Evolutionary conservation across 352 stramenopile species (phyloP).

Genomic region (Phytophthora pistaciae): DNA sequence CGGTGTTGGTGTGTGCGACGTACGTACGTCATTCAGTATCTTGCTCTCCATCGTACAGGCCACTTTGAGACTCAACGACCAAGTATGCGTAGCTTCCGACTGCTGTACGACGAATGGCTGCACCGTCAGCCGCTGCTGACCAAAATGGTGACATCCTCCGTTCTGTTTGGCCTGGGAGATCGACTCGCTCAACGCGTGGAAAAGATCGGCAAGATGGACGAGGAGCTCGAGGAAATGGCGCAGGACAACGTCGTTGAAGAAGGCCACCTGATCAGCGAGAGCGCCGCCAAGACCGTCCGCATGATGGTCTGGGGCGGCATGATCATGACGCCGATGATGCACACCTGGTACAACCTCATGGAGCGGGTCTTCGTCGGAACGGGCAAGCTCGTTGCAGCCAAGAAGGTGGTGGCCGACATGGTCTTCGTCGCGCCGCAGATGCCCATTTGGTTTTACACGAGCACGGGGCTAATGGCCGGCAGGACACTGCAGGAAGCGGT

Average conservation of each 20-base stretch:
- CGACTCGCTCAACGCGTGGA: conserved; percentile 43
- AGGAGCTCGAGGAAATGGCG: conserved; percentile 21
- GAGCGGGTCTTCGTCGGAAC: conserved; percentile 50
- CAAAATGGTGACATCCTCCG: conserved; percentile 63
- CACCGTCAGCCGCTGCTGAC: conserved; percentile 54
- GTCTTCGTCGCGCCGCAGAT: conserved; percentile 41
- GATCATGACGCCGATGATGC: conserved; percentile 86
- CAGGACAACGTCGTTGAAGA: conserved; percentile 15
- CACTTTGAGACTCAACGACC: not conserved
- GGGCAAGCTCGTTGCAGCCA: conserved; percentile 28
- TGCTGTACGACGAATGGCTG: conserved; percentile 59
- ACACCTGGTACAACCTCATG: conserved; percentile 91
- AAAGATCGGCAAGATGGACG: conserved; percentile 27
- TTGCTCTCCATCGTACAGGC: not conserved
- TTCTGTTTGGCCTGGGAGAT: conserved; percentile 67
- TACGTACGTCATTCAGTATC: conserved; percentile 12
- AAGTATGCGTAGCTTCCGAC: conserved; percentile 43
- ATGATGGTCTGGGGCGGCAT: conserved; percentile 90
- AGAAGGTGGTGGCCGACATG: conserved; percentile 49
- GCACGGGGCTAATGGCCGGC: conserved; percentile 39
- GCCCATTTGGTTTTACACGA: conserved; percentile 45
- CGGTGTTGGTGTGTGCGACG: conserved; percentile 7
- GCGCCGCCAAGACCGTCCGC: conserved; percentile 40
- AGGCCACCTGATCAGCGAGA: conserved; percentile 19
- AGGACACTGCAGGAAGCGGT: conserved; percentile 26